Base-by-base conservation (phyloP, 2,329 filamentous ascomycete genomes). In the Cryphonectria japonica region DNA sequence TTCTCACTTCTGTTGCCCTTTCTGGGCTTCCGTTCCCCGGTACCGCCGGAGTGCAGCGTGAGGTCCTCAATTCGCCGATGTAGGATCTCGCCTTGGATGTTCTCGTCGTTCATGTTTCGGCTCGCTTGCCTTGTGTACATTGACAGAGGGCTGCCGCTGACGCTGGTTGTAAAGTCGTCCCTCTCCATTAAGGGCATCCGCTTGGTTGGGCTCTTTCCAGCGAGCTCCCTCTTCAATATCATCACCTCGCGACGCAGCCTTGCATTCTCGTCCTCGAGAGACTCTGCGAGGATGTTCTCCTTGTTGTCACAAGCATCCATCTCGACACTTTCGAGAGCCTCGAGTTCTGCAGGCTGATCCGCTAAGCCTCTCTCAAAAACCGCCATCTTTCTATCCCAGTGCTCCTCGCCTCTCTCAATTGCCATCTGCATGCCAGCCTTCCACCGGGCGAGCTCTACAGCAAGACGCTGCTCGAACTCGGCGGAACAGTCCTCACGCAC, bases 401-500 rank as follows among this genome's bases (percentile, higher is more conserved):
- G 93, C 78, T 93, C 93, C 72, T 97, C 94, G 67, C 90, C 90
- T 61, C 90, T 88, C 76, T 97, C 94, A 73, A 89, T 87, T 79
- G 98, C 94, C 6, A 92, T 88, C 26, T 93, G 92, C 79, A 94
- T 88, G 0, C 89, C 92, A 0, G 87, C 88, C 78, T 95, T 92
- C 92, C 94, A 98, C n/a, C 93, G 86, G 13, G 88, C 86, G 79
- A 93, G 88, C 79, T 98, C 94, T 16, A 91, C 83, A 29, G 90
- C 88, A 63, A 98, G 86, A 14, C 89, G 88, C 71, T 88, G 84
- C 77, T 99, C 96, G 84, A 97, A 97, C 77, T 98, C 96, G 2
- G 84, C 85, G 75, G 91, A 95, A 76, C 95, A 95, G 75, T 98
- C 95, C 77, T 98, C 95, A 32, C 96, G 91, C 41, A 98, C 89